phyloP scores from a whole-genome alignment of 2,329 filamentous ascomycete species.

The Colletotrichum destructivum region DNA sequence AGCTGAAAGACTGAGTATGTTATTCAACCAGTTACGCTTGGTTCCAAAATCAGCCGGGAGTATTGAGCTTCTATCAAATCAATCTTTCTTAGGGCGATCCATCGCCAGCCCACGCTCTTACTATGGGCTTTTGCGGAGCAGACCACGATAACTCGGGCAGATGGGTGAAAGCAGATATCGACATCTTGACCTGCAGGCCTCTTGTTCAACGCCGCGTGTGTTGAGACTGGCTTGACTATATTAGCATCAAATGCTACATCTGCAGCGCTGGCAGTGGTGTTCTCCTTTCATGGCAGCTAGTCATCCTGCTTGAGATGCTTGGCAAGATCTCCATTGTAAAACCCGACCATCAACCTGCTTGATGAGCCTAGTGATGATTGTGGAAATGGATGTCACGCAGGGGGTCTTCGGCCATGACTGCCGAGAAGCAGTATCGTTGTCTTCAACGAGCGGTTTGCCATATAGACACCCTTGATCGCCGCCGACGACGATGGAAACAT shows the following conservation, averaged over 20 bases:
- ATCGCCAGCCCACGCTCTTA: too few relatives aligned
- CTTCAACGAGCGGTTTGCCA: constrained; percentile 62
- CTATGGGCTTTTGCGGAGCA: too few relatives aligned
- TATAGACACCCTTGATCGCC: constrained; percentile 63
- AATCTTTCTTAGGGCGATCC: too few relatives aligned
- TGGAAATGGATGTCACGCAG: constrained; percentile 48
- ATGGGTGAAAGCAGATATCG: constrained; percentile 46
- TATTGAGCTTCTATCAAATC: too few relatives aligned
- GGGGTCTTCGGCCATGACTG: constrained; percentile 57
- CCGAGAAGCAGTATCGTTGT: constrained; percentile 65
- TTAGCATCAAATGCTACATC: constrained; percentile 72
- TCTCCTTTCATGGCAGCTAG: constrained; percentile 65
- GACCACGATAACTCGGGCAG: constrained; percentile 20
- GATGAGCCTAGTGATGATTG: constrained; percentile 67
- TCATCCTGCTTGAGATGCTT: constrained; percentile 67
- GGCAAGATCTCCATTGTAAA: constrained; percentile 65
- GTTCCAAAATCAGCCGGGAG: background rate
- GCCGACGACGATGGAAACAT: constrained; percentile 68
- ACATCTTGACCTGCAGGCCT: constrained; percentile 63
- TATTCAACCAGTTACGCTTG: constrained; percentile 41
- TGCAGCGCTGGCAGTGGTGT: constrained; percentile 73
- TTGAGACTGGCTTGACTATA: constrained; percentile 73
- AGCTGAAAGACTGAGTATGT: constrained; percentile 57
- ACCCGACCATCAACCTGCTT: constrained; percentile 62
- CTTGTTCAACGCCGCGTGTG: constrained; percentile 66